Evolutionary conservation across 305 asterid genomes (phyloP).

Genomic region (Salvia sclarea): DNA sequence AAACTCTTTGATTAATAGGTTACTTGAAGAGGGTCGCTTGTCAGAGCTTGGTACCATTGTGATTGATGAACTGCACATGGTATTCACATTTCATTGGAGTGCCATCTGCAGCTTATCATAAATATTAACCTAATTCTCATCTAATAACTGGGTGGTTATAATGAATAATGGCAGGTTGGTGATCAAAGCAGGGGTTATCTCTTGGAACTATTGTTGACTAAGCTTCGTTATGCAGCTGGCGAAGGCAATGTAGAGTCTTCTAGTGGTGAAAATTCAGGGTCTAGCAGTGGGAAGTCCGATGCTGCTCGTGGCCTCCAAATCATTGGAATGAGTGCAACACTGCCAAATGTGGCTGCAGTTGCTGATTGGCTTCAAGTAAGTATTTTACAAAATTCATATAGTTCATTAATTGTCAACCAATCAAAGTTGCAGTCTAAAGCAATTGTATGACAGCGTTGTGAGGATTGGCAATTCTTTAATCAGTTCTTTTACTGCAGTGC

Average conservation of each 20-base stretch:
- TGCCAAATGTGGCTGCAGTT: conserved; percentile 93
- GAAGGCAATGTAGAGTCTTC: conserved; percentile 87
- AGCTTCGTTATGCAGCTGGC: conserved; percentile 98
- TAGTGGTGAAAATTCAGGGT: conserved; percentile 92
- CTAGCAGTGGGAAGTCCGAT: conserved; percentile 76
- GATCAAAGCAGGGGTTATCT: conserved; percentile 98
- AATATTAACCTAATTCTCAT: conserved; percentile 24
- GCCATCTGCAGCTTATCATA: conserved; percentile 23
- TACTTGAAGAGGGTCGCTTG: conserved; percentile 94
- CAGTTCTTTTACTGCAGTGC: background rate
- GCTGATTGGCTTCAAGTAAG: conserved; percentile 98
- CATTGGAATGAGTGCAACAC: conserved; percentile 99
- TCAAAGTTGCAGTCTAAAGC: conserved; percentile 2
- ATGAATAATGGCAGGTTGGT: conserved; percentile 74
- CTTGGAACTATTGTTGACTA: conserved; percentile 94
- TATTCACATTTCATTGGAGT: conserved; percentile 36
- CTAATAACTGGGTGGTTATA: conserved; percentile 28
- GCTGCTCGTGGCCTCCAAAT: conserved; percentile 91
- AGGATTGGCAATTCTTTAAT: background rate
- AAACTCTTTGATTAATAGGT: conserved; percentile 83
- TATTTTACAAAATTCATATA: conserved; percentile 15
- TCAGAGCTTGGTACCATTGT: conserved; percentile 97
- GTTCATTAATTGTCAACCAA: conserved; percentile 2
- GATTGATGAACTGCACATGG: conserved; percentile 99
- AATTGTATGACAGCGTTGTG: background rate